phyloP scores from a whole-genome alignment of 179 eudicot species.

The Gypsophila paniculata region DNA sequence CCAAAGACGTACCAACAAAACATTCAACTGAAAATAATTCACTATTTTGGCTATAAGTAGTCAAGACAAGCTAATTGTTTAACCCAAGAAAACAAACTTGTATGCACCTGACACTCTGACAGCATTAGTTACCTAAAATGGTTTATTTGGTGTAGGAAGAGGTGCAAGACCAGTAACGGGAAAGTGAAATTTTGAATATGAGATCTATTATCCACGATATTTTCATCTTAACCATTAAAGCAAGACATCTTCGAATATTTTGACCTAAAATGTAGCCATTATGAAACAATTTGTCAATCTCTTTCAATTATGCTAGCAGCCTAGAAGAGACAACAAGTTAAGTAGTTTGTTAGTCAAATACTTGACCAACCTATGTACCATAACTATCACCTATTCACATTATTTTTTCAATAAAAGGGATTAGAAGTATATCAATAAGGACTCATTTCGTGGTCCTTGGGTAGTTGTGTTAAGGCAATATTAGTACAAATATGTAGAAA shows the following conservation, averaged over 20 bases:
- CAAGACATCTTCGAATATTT: no score
- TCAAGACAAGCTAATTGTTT: background rate
- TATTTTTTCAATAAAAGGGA: conserved; percentile 1
- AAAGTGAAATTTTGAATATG: no score
- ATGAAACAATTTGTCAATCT: conserved; percentile 7
- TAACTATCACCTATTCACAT: conserved; percentile 10
- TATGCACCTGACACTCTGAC: conserved; percentile 10
- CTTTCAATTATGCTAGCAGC: background rate
- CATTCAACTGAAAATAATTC: background rate
- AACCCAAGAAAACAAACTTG: background rate
- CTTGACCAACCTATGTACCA: no score
- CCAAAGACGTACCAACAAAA: background rate
- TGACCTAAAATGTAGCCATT: conserved; percentile 12
- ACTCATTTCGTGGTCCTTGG: conserved; percentile 28
- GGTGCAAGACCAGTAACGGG: no score
- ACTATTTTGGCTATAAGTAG: conserved; percentile 2
- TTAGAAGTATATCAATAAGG: background rate
- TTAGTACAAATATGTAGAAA: conserved; percentile 3
- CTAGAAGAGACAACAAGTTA: conserved; percentile 17
- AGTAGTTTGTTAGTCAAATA: conserved; percentile 16
- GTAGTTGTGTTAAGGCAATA: background rate
- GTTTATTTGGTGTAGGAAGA: background rate
- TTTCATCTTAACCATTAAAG: no score
- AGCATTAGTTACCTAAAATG: background rate
- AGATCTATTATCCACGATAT: background rate